Evolutionary conservation across 768 basidiomycete species (phyloP).

Genomic region (Boletus rubropictus): DNA sequence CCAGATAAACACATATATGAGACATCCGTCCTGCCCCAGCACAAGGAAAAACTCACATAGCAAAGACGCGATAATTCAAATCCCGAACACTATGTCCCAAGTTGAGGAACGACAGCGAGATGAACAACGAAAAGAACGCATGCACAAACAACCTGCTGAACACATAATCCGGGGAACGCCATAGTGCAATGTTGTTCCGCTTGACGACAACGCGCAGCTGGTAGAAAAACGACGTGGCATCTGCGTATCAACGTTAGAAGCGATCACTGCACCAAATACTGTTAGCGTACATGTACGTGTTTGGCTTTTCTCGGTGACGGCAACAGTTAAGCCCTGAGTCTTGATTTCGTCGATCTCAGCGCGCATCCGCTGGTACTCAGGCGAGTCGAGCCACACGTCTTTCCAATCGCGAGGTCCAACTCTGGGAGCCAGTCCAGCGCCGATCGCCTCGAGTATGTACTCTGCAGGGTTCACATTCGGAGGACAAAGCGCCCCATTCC

Average conservation of each 20-base stretch:
- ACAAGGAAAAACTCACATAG: conserved; percentile 44
- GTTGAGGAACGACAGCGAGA: conserved; percentile 76
- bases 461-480: conserved; percentile 73
- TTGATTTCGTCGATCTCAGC: conserved; percentile 46
- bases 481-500: conserved; percentile 66
- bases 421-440: conserved; percentile 69
- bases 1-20: neutral
- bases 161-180: conserved; percentile 82
- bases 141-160: conserved; percentile 79
- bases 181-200: conserved; percentile 66
- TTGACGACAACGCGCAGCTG: conserved; percentile 65
- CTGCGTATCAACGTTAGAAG: conserved; percentile 28
- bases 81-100: conserved; percentile 59
- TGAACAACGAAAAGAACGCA: conserved; percentile 60
- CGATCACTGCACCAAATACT: neutral
- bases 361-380: conserved; percentile 43
- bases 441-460: conserved; percentile 82
- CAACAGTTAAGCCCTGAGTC: conserved; percentile 39
- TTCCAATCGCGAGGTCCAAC: conserved; percentile 83
- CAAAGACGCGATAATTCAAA: conserved; percentile 77
- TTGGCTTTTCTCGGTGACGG: conserved; percentile 35
- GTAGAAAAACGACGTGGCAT: conserved; percentile 70
- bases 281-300: conserved; percentile 43
- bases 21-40: neutral
- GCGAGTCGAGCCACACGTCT: conserved; percentile 74